phyloP scores from a whole-genome alignment of 441 rosid genomes.

The Populus trichocarpa region DNA sequence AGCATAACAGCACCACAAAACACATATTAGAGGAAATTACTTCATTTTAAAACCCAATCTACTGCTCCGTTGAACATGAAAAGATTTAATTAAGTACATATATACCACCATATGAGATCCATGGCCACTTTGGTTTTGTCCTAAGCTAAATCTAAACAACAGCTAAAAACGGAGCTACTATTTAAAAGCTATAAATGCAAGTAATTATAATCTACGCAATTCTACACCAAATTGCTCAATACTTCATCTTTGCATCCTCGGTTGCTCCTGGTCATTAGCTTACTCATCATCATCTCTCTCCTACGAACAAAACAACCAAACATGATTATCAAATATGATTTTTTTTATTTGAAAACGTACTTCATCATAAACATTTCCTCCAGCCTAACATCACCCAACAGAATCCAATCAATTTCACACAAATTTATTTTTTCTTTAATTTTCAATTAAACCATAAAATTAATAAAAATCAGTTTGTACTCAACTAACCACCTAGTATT shows the following conservation, averaged over 20 bases:
- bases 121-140: too few species aligned
- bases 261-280: background rate
- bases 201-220: conserved; percentile 19
- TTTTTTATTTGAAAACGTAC: too few species aligned
- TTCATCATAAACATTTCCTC: conserved; percentile 65
- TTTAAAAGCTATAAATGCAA: too few species aligned
- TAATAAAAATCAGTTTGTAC: background rate
- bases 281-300: conserved; percentile 53
- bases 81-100: background rate
- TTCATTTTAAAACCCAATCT: background rate
- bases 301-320: conserved; percentile 8
- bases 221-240: conserved; percentile 12
- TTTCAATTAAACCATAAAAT: too few species aligned
- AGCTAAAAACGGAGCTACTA: too few species aligned
- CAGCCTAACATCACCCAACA: conserved; percentile 19
- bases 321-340: too few species aligned
- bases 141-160: too few species aligned
- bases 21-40: too few species aligned
- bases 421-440: too few species aligned
- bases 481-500: background rate
- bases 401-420: background rate
- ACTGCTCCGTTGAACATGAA: background rate
- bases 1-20: too few species aligned
- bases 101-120: too few species aligned
- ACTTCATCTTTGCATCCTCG: background rate